phyloP scores from a whole-genome alignment of 495 filamentous ascomycete genomes.

The Penicillium odoratum region DNA sequence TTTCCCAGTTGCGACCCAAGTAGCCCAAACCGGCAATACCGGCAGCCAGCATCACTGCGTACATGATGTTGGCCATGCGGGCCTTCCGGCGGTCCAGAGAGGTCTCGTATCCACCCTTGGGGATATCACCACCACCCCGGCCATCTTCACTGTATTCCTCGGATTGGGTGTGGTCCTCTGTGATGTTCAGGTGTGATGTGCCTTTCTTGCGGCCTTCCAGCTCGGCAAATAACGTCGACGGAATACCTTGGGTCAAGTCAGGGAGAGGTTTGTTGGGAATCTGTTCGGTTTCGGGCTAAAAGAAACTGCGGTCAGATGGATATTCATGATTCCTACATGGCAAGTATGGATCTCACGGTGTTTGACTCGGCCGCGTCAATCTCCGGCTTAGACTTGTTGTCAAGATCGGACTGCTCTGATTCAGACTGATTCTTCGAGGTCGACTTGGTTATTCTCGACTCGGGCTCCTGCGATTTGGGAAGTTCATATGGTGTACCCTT shows the following conservation, averaged over 20 bases:
- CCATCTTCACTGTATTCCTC: constrained; percentile 48
- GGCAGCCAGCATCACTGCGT: constrained; percentile 51
- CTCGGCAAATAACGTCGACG: constrained; percentile 75
- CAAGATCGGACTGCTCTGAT: constrained; percentile 45
- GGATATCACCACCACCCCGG: constrained; percentile 58
- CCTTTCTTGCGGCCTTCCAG: constrained; percentile 58
- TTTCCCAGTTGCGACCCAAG: constrained; percentile 83
- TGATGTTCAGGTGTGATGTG: constrained; percentile 51
- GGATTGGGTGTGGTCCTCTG: constrained; percentile 55
- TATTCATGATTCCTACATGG: neutral
- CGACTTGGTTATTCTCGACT: constrained; percentile 27
- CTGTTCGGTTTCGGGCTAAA: constrained; percentile 34
- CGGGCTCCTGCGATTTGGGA: constrained; percentile 32
- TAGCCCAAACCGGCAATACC: constrained; percentile 60
- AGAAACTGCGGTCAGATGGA: constrained; percentile 19
- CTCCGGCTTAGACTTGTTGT: constrained; percentile 39
- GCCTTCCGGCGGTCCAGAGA: constrained; percentile 80
- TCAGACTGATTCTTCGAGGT: constrained; percentile 36
- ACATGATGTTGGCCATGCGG: constrained; percentile 67
- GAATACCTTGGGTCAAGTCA: constrained; percentile 88
- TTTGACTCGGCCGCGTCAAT: constrained; percentile 35
- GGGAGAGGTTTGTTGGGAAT: constrained; percentile 60
- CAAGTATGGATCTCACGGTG: constrained; percentile 24
- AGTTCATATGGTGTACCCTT: constrained; percentile 49
- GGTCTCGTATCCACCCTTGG: constrained; percentile 84